Percentiles rank a stretch among this genome's conserved stretches.
Evolutionary conservation across 208 protist species (phyloP).

Genomic region (Trypanosoma scelopori): DNA sequence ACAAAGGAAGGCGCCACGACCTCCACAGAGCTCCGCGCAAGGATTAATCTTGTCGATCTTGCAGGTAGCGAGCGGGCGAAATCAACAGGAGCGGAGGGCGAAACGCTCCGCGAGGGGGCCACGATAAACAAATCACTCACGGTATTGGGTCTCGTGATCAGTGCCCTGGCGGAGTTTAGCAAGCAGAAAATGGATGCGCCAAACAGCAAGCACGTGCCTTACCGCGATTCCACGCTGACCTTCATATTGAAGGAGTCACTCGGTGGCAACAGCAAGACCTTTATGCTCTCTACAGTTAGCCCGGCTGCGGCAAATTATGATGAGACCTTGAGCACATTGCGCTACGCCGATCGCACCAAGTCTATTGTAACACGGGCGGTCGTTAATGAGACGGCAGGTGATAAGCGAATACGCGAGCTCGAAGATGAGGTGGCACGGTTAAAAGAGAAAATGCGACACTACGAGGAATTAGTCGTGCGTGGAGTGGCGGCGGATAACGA

Average conservation of each 20-base stretch:
- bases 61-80: conserved; percentile 90
- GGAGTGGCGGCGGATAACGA: conserved; percentile 4
- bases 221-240: conserved; percentile 86
- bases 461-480: conserved; percentile 32
- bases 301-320: conserved; percentile 74
- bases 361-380: conserved; percentile 85
- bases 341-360: conserved; percentile 92
- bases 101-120: conserved; percentile 73
- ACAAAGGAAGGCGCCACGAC: conserved; percentile 26
- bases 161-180: conserved; percentile 65
- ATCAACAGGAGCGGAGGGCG: conserved; percentile 78
- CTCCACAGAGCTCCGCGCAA: conserved; percentile 57
- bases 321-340: conserved; percentile 90
- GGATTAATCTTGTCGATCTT: conserved; percentile 93
- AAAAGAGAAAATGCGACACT: conserved; percentile 57
- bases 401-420: conserved; percentile 86
- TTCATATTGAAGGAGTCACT: conserved; percentile 89
- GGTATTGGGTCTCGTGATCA: conserved; percentile 92
- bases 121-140: conserved; percentile 92
- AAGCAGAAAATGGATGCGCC: conserved; percentile 13
- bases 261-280: conserved; percentile 91
- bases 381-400: conserved; percentile 85
- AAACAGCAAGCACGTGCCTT: conserved; percentile 57
- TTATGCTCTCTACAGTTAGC: conserved; percentile 90
- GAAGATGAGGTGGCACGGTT: conserved; percentile 75